These are phyloP conservation scores for Malassezia globosa DNA, from an alignment of 1,284 basidiomycete genomes.

Conservation along the genomic window DNA sequence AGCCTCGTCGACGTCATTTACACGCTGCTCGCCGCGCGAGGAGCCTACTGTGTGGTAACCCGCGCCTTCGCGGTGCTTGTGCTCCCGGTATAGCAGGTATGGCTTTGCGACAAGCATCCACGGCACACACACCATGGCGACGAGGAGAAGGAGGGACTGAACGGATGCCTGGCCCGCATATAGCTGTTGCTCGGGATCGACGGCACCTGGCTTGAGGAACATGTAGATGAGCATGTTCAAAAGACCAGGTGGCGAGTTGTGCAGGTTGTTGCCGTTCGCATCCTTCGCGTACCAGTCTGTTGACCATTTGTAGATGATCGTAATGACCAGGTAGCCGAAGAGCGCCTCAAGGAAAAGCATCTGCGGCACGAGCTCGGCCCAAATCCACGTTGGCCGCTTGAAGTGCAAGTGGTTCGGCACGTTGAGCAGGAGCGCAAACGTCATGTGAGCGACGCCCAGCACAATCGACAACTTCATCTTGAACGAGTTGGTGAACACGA, in stretches of 20 bases:
- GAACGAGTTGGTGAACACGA: constrained; percentile 95
- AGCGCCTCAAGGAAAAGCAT: constrained; percentile 94
- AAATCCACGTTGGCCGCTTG: constrained; percentile 73
- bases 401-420: constrained; percentile 89
- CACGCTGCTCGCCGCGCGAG: constrained; percentile 23
- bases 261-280: constrained; percentile 49
- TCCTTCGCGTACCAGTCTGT: constrained; percentile 70
- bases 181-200: constrained; percentile 62
- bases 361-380: constrained; percentile 88
- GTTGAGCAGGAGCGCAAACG: constrained; percentile 90
- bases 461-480: constrained; percentile 99
- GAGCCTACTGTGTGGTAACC: constrained; percentile 61
- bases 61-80: constrained; percentile 67
- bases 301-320: constrained; percentile 95
- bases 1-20: constrained; percentile 24
- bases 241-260: constrained; percentile 65
- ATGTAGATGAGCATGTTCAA: constrained; percentile 51
- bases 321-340: constrained; percentile 88
- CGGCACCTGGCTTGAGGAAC: constrained; percentile 44
- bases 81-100: constrained; percentile 84
- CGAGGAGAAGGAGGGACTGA: constrained; percentile 66
- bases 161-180: constrained; percentile 79
- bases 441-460: constrained; percentile 95
- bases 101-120: constrained; percentile 90
- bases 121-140: constrained; percentile 81